Evolutionary conservation across 495 filamentous ascomycete species (phyloP).

Genomic region (Aspergillus taichungensis): DNA sequence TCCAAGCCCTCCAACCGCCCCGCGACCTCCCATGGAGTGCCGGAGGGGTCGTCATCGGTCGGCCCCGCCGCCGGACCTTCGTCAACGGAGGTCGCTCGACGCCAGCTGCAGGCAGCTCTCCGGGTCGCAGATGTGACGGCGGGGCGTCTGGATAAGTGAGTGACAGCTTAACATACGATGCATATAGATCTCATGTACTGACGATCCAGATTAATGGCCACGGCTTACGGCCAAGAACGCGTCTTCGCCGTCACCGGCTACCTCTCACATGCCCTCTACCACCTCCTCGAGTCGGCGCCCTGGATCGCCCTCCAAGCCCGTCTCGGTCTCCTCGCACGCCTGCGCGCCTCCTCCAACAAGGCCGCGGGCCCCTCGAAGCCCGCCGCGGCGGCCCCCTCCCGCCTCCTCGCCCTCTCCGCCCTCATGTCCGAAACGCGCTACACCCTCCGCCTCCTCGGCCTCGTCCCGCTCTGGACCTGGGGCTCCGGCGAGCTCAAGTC

Average conservation of each 20-base stretch:
- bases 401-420: conserved; percentile 36
- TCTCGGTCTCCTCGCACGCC: conserved; percentile 28
- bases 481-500: conserved; percentile 43
- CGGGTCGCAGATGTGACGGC: conserved; percentile 26
- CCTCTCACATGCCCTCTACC: conserved; percentile 31
- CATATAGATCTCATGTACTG: background rate
- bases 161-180: background rate
- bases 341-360: conserved; percentile 24
- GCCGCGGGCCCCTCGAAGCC: conserved; percentile 7
- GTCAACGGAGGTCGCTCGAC: conserved; percentile 11
- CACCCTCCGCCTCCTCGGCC: conserved; percentile 69
- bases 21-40: background rate
- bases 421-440: conserved; percentile 62
- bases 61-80: conserved; percentile 14
- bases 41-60: conserved; percentile 19
- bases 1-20: background rate
- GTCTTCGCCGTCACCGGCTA: conserved; percentile 32
- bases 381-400: conserved; percentile 11
- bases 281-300: conserved; percentile 30
- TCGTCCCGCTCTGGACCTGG: conserved; percentile 73
- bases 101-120: conserved; percentile 24
- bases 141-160: conserved; percentile 31
- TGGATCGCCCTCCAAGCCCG: conserved; percentile 28
- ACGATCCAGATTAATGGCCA: conserved; percentile 22
- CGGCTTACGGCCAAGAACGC: conserved; percentile 26